A percentile compares a stretch with the other conserved stretches of the same genome.
These are phyloP conservation scores for Neurospora cerealis DNA, from an alignment of 495 filamentous ascomycete genomes.

Conservation along the genomic window DNA sequence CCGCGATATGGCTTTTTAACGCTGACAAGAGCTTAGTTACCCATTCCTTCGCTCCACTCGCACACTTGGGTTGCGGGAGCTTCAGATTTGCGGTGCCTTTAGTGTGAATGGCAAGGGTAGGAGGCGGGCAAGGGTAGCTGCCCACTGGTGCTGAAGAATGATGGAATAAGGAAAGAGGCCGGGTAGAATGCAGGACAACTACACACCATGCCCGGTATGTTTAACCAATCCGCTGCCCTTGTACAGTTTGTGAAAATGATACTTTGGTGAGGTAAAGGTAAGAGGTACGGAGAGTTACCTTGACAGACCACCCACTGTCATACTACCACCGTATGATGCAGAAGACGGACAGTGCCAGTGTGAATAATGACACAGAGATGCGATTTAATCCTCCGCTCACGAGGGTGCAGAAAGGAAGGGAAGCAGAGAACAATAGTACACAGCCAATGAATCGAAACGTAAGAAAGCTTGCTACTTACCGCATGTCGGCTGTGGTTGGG, in stretches of 20 bases:
- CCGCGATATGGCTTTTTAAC: background rate
- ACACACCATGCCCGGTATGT: background rate
- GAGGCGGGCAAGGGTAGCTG: background rate
- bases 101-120: background rate
- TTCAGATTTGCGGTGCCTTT: background rate
- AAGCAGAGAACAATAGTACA: background rate
- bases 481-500: slow-evolving; percentile 35
- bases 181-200: background rate
- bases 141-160: background rate
- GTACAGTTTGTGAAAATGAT: background rate
- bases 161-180: background rate
- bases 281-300: background rate
- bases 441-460: slow-evolving; percentile 2
- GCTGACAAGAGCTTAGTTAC: background rate
- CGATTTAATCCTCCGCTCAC: background rate
- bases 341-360: background rate
- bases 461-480: slow-evolving; percentile 24
- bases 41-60: background rate
- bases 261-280: background rate
- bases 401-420: background rate
- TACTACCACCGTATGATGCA: background rate
- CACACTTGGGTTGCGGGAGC: background rate
- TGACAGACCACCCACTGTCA: background rate
- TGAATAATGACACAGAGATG: background rate
- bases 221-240: background rate